Conservation (phyloP, 306 rosid species). For the Lotus japonicus region DNA sequence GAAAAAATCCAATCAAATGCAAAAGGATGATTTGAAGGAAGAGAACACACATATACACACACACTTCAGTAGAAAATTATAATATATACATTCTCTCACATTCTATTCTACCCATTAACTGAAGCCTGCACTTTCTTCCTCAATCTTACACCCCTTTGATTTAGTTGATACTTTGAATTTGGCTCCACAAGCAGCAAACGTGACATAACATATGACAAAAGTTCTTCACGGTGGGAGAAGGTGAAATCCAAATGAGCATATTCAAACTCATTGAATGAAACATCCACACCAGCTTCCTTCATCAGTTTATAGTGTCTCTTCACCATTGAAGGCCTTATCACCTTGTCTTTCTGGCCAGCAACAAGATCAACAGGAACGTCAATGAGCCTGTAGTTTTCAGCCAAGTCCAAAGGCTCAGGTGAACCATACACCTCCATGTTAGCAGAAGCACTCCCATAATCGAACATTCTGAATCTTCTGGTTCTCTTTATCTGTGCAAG, state of each 20-base stretch:
- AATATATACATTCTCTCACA: neutral
- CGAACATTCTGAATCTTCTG: slow-evolving; percentile 63
- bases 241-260: slow-evolving; percentile 96
- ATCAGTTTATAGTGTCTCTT: slow-evolving; percentile 68
- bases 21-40: slow-evolving; percentile 13
- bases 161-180: slow-evolving; percentile 22
- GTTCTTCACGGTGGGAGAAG: slow-evolving; percentile 87
- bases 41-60: neutral
- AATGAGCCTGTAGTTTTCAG: slow-evolving; percentile 47
- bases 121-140: slow-evolving; percentile 36
- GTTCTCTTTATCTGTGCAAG: slow-evolving; percentile 80
- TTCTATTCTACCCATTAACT: slow-evolving; percentile 10
- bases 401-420: slow-evolving; percentile 67
- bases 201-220: slow-evolving; percentile 78
- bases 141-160: slow-evolving; percentile 26
- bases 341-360: slow-evolving; percentile 82
- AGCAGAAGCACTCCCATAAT: slow-evolving; percentile 53
- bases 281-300: slow-evolving; percentile 56
- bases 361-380: slow-evolving; percentile 86
- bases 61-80: neutral
- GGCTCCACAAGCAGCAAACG: slow-evolving; percentile 65
- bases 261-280: slow-evolving; percentile 69
- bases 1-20: neutral
- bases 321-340: slow-evolving; percentile 85
- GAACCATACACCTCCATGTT: slow-evolving; percentile 62